Conservation (phyloP, 2,329 filamentous ascomycete species). For the Acarospora socialis region DNA sequence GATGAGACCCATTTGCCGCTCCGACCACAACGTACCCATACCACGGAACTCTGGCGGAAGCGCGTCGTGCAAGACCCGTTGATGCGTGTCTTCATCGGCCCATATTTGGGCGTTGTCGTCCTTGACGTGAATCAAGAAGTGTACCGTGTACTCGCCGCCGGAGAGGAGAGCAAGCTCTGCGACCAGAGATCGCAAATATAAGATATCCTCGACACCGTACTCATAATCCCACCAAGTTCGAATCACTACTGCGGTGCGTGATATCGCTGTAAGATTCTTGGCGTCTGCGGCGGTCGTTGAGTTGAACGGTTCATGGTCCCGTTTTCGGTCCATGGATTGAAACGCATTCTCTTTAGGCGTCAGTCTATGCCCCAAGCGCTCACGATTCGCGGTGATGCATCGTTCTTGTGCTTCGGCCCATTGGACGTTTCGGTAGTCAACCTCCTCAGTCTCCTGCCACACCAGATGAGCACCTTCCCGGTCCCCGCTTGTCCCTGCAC, state of each 20-base stretch:
- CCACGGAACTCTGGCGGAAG: constrained; percentile 72
- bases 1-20: constrained; percentile 78
- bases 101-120: constrained; percentile 67
- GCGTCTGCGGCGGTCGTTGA: not conserved
- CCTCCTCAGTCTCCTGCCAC: constrained; percentile 52
- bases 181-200: constrained; percentile 71
- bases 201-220: constrained; percentile 62
- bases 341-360: constrained; percentile 16
- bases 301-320: constrained; percentile 1
- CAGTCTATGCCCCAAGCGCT: constrained; percentile 45
- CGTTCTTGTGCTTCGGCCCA: constrained; percentile 68
- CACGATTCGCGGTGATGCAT: constrained; percentile 57
- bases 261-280: constrained; percentile 15
- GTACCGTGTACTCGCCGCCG: constrained; percentile 67
- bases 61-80: constrained; percentile 55
- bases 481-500: constrained; percentile 74
- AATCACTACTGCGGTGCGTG: constrained; percentile 60
- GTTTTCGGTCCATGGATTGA: constrained; percentile 14
- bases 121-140: constrained; percentile 75
- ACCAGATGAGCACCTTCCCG: constrained; percentile 65
- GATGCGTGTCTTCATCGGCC: constrained; percentile 60
- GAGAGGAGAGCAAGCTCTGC: constrained; percentile 64
- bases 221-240: constrained; percentile 67
- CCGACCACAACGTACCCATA: constrained; percentile 84
- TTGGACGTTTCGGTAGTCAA: constrained; percentile 63